A percentile compares a stretch with the other conserved stretches of the same genome.
Conservation (phyloP, 768 basidiomycete genomes). For the Leccinum disarticulatum region DNA sequence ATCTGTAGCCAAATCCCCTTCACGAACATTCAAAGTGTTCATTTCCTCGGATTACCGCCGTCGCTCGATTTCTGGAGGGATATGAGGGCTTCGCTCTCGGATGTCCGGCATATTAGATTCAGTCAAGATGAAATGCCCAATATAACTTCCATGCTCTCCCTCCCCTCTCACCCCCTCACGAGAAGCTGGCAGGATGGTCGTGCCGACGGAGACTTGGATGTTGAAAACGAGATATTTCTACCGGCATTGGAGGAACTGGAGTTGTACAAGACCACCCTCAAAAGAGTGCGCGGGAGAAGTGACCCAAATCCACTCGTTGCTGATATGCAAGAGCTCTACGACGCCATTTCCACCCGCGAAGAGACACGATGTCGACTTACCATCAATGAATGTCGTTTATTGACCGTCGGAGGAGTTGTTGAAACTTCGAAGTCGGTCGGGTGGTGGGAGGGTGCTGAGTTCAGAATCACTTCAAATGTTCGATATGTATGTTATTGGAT, state of each 20-base stretch:
- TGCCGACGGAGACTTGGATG: background rate
- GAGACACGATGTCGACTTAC: background rate
- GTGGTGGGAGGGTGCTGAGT: background rate
- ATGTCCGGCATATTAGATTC: background rate
- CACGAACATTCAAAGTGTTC: background rate
- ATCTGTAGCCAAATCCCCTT: background rate
- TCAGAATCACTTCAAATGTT: background rate
- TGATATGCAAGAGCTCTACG: background rate
- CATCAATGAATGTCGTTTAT: background rate
- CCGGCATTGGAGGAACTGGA: background rate
- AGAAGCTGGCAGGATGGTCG: background rate
- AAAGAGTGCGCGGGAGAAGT: too few relatives aligned
- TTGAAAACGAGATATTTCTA: background rate
- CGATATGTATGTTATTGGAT: too few relatives aligned
- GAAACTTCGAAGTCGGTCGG: background rate
- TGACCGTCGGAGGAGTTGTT: background rate
- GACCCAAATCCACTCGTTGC: too few relatives aligned
- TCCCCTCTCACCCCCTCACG: background rate
- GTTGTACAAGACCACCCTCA: background rate
- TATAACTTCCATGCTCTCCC: background rate
- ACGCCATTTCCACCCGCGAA: background rate
- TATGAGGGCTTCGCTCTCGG: too few relatives aligned
- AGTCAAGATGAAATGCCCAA: background rate
- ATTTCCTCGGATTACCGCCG: background rate
- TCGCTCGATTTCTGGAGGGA: too few relatives aligned